Evolutionary conservation across 495 filamentous ascomycete genomes (phyloP).

Genomic region (Parathielavia hyrcaniae): DNA sequence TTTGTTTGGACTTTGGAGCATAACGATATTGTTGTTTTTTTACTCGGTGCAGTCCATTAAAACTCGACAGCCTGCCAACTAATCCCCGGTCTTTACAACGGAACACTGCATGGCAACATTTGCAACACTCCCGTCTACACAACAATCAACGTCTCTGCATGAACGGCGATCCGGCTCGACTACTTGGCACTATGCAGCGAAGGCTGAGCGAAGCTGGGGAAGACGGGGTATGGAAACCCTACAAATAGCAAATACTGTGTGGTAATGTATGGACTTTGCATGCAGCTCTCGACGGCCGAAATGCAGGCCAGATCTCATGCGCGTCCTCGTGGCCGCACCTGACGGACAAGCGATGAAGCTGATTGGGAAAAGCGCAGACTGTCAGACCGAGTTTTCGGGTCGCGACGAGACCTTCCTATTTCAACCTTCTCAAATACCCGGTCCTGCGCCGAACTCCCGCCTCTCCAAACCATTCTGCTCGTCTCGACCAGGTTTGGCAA

Average conservation of each 20-base stretch:
- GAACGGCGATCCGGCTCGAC: background rate
- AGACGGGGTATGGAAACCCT: background rate
- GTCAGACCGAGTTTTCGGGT: constrained; percentile 12
- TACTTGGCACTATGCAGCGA: background rate
- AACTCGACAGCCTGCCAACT: no score
- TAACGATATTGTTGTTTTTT: no score
- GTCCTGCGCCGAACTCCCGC: background rate
- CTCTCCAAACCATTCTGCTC: background rate
- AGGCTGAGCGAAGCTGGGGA: background rate
- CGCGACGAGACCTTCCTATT: constrained; percentile 11
- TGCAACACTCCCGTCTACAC: no score
- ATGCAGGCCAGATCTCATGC: no score
- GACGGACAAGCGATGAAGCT: no score
- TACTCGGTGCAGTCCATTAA: background rate
- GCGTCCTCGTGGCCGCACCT: no score
- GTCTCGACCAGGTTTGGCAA: background rate
- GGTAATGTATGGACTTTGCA: no score
- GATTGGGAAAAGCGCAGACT: no score
- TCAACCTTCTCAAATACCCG: constrained; percentile 1
- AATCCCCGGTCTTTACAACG: background rate
- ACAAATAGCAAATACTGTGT: no score
- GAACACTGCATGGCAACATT: no score
- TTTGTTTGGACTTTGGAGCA: no score
- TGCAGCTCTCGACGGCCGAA: background rate
- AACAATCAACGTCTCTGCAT: background rate